Percentiles rank a stretch among this genome's conserved stretches.
These are phyloP conservation scores for Penicillium waksmanii DNA, from an alignment of 495 filamentous ascomycete species.

Conservation along the genomic window DNA sequence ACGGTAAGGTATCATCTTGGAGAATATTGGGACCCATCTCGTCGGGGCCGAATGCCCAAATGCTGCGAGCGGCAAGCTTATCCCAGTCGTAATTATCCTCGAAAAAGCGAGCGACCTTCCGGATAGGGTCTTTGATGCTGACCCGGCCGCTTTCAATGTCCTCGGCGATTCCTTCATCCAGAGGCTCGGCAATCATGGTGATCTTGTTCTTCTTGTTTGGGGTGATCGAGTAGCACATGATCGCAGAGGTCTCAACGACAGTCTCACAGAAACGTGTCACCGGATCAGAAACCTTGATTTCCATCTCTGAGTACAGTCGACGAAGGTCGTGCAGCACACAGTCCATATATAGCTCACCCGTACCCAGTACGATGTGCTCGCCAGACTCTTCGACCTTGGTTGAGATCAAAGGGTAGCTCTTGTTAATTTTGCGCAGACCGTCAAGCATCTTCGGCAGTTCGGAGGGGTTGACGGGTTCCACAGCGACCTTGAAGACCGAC, in stretches of 20 bases:
- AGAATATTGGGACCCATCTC: slow-evolving; percentile 95
- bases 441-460: slow-evolving; percentile 99
- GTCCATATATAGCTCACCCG: slow-evolving; percentile 98
- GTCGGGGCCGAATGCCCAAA: slow-evolving; percentile 98
- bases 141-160: slow-evolving; percentile 93
- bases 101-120: slow-evolving; percentile 94
- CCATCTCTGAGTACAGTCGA: slow-evolving; percentile 96
- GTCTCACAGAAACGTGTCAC: slow-evolving; percentile 98
- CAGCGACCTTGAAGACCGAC: slow-evolving; percentile 95
- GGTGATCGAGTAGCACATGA: slow-evolving; percentile 96
- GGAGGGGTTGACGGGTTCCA: slow-evolving; percentile 97
- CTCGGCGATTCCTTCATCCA: slow-evolving; percentile 92
- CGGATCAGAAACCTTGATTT: slow-evolving; percentile 96
- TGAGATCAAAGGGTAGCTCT: slow-evolving; percentile 91
- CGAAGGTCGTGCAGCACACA: slow-evolving; percentile 96
- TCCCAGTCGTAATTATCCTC: slow-evolving; percentile 98
- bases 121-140: slow-evolving; percentile 87
- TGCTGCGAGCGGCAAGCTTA: slow-evolving; percentile 87
- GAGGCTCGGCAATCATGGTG: slow-evolving; percentile 94
- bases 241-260: slow-evolving; percentile 94
- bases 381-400: slow-evolving; percentile 99
- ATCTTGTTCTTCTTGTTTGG: slow-evolving; percentile 99
- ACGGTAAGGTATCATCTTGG: slow-evolving; percentile 93
- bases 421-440: slow-evolving; percentile 94
- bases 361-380: slow-evolving; percentile 92